Percentiles rank a stretch among this genome's conserved stretches.
phyloP scores from a whole-genome alignment of 139 green algal species.

The Chlamydomonas sp. region DNA sequence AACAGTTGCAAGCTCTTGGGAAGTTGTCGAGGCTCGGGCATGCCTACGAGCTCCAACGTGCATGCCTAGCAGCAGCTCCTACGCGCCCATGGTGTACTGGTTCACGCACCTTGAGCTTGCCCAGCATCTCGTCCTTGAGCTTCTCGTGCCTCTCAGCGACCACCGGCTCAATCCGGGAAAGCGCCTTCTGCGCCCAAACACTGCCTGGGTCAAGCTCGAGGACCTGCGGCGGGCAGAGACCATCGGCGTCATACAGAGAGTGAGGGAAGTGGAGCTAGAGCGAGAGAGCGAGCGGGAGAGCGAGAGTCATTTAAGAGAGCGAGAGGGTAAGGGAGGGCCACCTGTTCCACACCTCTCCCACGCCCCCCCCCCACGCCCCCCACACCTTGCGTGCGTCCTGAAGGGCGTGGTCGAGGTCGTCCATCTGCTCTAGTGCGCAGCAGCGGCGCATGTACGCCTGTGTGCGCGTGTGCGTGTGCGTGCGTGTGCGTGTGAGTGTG shows the following conservation, averaged over 20 bases:
- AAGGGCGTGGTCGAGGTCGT: conserved; percentile 76
- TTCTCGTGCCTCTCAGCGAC: conserved; percentile 81
- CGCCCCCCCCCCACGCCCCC: neutral
- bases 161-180: conserved; percentile 57
- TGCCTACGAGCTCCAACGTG: too few relatives aligned
- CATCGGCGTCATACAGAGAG: neutral
- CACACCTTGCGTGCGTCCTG: conserved; percentile 47
- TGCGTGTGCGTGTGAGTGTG: too few relatives aligned
- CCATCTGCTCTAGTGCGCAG: conserved; percentile 66
- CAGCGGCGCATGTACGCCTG: conserved; percentile 61
- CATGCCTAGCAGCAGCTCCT: too few relatives aligned
- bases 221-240: conserved; percentile 31
- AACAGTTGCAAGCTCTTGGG: too few relatives aligned
- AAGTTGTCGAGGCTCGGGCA: too few relatives aligned
- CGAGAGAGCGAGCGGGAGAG: neutral
- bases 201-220: conserved; percentile 61
- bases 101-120: conserved; percentile 79
- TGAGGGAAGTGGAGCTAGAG: neutral
- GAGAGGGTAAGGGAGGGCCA: too few relatives aligned
- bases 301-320: too few relatives aligned
- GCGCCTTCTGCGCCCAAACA: conserved; percentile 30
- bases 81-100: too few relatives aligned
- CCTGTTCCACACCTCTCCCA: neutral
- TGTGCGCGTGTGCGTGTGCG: conserved; percentile 30
- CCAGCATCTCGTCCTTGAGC: conserved; percentile 70